Conservation (phyloP, 495 filamentous ascomycete species). For the Pseudoneurospora amorphoporcata region DNA sequence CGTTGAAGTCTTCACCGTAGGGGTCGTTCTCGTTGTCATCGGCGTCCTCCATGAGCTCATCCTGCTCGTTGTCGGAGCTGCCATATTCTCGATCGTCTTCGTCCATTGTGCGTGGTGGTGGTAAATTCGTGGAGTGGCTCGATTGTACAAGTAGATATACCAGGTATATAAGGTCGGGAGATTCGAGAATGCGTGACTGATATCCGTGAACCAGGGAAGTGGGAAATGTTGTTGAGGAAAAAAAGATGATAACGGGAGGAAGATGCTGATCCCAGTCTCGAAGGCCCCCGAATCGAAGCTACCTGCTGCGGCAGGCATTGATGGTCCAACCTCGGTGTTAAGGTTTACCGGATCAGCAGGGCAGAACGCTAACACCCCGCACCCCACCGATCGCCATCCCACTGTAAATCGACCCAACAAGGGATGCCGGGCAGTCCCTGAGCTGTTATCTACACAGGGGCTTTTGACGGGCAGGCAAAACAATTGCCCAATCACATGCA, state of each 20-base stretch:
- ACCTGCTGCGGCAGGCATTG: not conserved
- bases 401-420: not conserved
- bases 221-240: not conserved
- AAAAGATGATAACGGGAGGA: not conserved
- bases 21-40: constrained; percentile 53
- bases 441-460: not conserved
- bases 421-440: not conserved
- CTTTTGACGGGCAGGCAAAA: not conserved
- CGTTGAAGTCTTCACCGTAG: constrained; percentile 46
- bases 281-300: not conserved
- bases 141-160: not conserved
- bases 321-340: not conserved
- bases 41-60: constrained; percentile 53
- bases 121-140: not conserved
- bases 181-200: not conserved
- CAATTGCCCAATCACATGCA: not conserved
- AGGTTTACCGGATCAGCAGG: not conserved
- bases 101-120: constrained; percentile 17
- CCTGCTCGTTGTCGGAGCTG: constrained; percentile 51
- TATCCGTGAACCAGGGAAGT: not conserved
- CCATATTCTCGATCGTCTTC: constrained; percentile 36
- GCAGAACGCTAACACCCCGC: not conserved
- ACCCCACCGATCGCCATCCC: not conserved
- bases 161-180: not conserved
- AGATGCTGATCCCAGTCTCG: not conserved